Percentiles rank a stretch among this genome's conserved stretches.
These are phyloP conservation scores for Xylariales sp. DNA, from an alignment of 2,329 filamentous ascomycete genomes.

Conservation along the genomic window DNA sequence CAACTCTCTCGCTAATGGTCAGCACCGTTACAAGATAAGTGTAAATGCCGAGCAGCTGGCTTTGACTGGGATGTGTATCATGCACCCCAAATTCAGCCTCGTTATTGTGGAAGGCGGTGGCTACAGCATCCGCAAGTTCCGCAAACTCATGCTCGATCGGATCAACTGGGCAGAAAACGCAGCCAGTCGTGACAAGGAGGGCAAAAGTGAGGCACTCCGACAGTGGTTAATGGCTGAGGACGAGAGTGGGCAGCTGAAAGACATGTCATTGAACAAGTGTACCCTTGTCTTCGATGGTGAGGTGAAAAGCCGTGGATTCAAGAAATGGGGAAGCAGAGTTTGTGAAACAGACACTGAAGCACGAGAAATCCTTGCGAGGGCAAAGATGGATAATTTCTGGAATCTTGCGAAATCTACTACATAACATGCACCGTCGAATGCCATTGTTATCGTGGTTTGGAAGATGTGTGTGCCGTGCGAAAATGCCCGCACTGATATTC, in stretches of 20 bases:
- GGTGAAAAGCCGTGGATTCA: slow-evolving; percentile 73
- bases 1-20: slow-evolving; percentile 81
- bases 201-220: slow-evolving; percentile 53
- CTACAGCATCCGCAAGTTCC: slow-evolving; percentile 78
- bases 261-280: slow-evolving; percentile 79
- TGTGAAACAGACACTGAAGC: slow-evolving; percentile 91
- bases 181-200: slow-evolving; percentile 58
- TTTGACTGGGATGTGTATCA: slow-evolving; percentile 84
- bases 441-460: too few relatives aligned
- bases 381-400: slow-evolving; percentile 97
- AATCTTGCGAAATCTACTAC: slow-evolving; percentile 67
- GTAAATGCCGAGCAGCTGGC: slow-evolving; percentile 87
- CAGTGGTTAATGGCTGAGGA: slow-evolving; percentile 79
- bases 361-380: slow-evolving; percentile 70
- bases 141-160: slow-evolving; percentile 88
- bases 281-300: slow-evolving; percentile 88
- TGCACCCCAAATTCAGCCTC: slow-evolving; percentile 84
- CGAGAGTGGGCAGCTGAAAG: slow-evolving; percentile 72
- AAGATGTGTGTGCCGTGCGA: too few relatives aligned
- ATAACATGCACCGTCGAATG: too few relatives aligned
- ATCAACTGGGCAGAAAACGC: slow-evolving; percentile 94
- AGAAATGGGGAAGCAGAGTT: slow-evolving; percentile 84
- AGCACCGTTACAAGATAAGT: slow-evolving; percentile 89
- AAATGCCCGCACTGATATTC: too few relatives aligned
- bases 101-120: slow-evolving; percentile 89